Conservation (phyloP, 352 stramenopile species). For the Pythium scleroteichum region DNA sequence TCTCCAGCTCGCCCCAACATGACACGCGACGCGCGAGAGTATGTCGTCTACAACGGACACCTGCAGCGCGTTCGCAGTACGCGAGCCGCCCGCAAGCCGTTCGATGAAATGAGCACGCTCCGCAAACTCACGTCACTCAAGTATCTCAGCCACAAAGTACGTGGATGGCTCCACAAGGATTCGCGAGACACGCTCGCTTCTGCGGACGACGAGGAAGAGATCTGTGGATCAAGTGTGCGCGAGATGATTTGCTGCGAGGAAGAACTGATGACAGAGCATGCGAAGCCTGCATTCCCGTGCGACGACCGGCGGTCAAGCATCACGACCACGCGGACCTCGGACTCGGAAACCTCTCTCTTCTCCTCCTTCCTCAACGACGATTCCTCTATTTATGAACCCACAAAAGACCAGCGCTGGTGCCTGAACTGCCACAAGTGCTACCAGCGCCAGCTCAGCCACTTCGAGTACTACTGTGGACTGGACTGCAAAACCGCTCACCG, state of each 20-base stretch:
- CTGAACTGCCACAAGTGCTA: conserved; percentile 81
- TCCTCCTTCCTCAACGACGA: conserved; percentile 27
- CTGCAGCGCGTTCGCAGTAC: conserved; percentile 26
- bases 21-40: conserved; percentile 19
- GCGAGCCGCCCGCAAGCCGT: conserved; percentile 14
- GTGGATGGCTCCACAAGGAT: conserved; percentile 49
- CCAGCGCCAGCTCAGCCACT: conserved; percentile 64
- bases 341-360: conserved; percentile 24
- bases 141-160: conserved; percentile 59
- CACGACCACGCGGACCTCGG: conserved; percentile 25
- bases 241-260: conserved; percentile 54
- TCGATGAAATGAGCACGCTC: conserved; percentile 41
- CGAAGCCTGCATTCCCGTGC: conserved; percentile 7
- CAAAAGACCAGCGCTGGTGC: conserved; percentile 74
- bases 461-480: conserved; percentile 66
- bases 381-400: conserved; percentile 44
- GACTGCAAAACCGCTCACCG: conserved; percentile 73
- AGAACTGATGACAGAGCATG: conserved; percentile 26
- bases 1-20: neutral
- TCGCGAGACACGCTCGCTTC: conserved; percentile 60
- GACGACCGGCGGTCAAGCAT: conserved; percentile 25
- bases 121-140: conserved; percentile 63
- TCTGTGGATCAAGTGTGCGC: conserved; percentile 38
- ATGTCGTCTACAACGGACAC: conserved; percentile 33
- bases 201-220: conserved; percentile 56